phyloP scores from a whole-genome alignment of 2,329 filamentous ascomycete genomes.

The Sclerotinia subarctica region DNA sequence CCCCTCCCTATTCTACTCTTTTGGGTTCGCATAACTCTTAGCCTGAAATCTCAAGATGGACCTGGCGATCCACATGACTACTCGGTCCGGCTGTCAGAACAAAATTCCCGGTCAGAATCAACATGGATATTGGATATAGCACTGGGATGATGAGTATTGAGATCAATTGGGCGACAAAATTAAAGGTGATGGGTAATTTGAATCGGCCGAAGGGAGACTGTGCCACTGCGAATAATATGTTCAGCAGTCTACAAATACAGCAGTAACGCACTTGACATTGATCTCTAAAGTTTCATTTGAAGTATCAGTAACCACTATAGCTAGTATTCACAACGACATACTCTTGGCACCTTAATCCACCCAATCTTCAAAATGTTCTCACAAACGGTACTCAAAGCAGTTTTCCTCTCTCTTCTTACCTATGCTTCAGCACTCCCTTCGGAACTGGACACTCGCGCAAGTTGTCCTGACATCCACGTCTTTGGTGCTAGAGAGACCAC shows the following conservation, averaged over 20 bases:
- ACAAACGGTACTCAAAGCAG: background rate
- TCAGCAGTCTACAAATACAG: background rate
- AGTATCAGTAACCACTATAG: background rate
- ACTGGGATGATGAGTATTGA: background rate
- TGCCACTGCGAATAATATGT: background rate
- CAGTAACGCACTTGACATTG: background rate
- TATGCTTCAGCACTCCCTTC: conserved; percentile 5
- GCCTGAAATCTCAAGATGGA: conserved; percentile 10
- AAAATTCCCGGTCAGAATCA: background rate
- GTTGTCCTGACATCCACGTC: conserved; percentile 47
- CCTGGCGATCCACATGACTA: conserved; percentile 1
- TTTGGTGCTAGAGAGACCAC: conserved; percentile 53
- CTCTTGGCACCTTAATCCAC: background rate
- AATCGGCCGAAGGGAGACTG: background rate
- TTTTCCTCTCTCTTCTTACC: background rate
- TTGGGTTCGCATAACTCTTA: conserved; percentile 1
- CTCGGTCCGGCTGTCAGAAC: conserved; percentile 1
- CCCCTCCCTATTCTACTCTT: conserved; percentile 4
- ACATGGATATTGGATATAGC: background rate
- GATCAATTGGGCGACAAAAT: background rate
- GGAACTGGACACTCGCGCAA: conserved; percentile 25
- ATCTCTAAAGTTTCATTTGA: background rate
- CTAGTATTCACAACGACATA: background rate
- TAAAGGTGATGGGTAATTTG: background rate
- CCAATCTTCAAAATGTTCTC: background rate